Evolutionary conservation across 73 alveolate genomes (phyloP), one percentile per base, ranked within the genome.

Genomic region (Paramecium sonneborni): DNA sequence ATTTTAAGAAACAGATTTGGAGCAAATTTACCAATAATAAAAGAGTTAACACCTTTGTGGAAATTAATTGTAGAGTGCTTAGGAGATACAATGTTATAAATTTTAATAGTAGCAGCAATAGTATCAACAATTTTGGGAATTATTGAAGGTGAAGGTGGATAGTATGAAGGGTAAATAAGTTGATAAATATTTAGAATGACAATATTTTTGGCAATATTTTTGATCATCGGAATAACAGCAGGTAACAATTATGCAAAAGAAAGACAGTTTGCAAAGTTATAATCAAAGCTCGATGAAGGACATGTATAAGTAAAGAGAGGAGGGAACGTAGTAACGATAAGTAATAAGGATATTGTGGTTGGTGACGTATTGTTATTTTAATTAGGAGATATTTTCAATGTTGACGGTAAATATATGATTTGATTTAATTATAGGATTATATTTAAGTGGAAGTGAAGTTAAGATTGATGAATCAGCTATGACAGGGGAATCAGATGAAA

Each of bases 401-500:
- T 97, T 8, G 98, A 95, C 92, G 93, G 94, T 23, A n/a, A 34
- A 30, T 18, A 34, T 37, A 5, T n/a, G 1, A 37, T 74, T 35
- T 34, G 20, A 74, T 12, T 74, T 15, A n/a, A n/a, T n/a, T n/a
- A n/a, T 74, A 55, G 95, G 96, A 28, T 35, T 95, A 7, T 76
- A 95, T 7, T 74, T 97, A 9, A 92, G 88, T 21, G 97, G 97
- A 0, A 92, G 88, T 24, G 97, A 96, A 21, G 94, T 97, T 5
- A 92, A 93, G 30, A 93, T 95, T 88, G 96, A 96, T 96, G 99
- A 97, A 76, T 85, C 97, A 48, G 97, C 99, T 14, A 93, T 97
- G 94, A 97, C 99, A 21, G 99, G 99, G 12, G 99, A 97, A 74
- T 85, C 96, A 23, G 97, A 96, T 84, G 97, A 94, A 34, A 92